These are phyloP conservation scores for Prunella vulgaris DNA, from an alignment of 257 asterid species.

Conservation along the genomic window DNA sequence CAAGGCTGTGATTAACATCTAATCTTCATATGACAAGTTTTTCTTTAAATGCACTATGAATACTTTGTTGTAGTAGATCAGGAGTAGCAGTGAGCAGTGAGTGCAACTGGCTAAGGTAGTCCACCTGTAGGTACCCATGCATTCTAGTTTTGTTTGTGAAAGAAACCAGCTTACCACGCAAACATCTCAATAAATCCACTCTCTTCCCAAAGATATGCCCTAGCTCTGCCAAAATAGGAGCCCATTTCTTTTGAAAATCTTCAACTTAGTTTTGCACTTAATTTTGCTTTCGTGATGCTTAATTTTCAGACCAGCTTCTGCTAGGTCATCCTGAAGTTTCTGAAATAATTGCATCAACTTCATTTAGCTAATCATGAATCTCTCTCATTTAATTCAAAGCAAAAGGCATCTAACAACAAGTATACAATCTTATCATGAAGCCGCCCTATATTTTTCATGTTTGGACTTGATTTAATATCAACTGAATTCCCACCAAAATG, in stretches of 20 bases:
- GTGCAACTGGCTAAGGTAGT: background rate
- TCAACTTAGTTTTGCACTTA: background rate
- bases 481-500: conserved; percentile 16
- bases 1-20: background rate
- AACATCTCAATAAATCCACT: background rate
- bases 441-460: conserved; percentile 23
- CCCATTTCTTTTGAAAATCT: background rate
- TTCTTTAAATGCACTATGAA: conserved; percentile 1
- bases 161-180: background rate
- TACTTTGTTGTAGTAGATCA: background rate
- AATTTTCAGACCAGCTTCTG: conserved; percentile 45
- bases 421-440: too few relatives aligned
- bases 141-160: background rate
- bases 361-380: background rate
- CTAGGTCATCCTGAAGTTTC: conserved; percentile 66
- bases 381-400: conserved; percentile 4
- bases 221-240: background rate
- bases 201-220: background rate
- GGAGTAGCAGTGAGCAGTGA: background rate
- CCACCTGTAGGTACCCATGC: background rate
- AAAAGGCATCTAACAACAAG: background rate
- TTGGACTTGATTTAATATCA: conserved; percentile 17
- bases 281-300: conserved; percentile 67
- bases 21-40: too few relatives aligned
- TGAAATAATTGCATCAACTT: conserved; percentile 30